These are phyloP conservation scores for Cyclotella atomus DNA, from an alignment of 108 stramenopile genomes.

Conservation along the genomic window DNA sequence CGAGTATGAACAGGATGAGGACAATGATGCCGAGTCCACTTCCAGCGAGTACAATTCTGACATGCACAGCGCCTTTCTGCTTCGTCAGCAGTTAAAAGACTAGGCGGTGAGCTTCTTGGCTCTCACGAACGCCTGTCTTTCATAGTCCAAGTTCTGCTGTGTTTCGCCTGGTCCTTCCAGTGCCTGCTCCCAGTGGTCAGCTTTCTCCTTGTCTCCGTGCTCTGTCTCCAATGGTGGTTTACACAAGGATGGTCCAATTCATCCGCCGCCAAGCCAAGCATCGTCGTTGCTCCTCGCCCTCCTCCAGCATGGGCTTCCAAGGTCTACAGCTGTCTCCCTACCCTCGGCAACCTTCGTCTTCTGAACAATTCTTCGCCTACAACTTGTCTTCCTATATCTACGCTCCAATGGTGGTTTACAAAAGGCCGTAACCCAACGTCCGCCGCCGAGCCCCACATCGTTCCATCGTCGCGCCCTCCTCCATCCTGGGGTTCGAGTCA, in stretches of 20 bases:
- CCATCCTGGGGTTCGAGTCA: neutral
- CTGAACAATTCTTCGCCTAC: no score
- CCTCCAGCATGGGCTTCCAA: neutral
- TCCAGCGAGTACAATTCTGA: neutral
- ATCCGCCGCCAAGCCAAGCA: neutral
- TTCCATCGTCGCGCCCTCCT: neutral
- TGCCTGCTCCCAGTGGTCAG: neutral
- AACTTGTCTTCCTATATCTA: no score
- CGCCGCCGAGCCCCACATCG: neutral
- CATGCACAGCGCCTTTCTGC: neutral
- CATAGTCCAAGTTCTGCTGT: slow-evolving; percentile 4
- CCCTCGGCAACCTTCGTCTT: no score
- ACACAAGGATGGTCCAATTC: neutral
- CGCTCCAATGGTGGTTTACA: neutral
- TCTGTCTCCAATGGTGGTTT: slow-evolving; percentile 1
- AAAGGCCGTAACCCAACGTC: neutral
- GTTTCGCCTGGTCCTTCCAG: neutral
- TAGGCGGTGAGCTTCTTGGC: slow-evolving; percentile 8
- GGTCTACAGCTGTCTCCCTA: no score
- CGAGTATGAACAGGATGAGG: neutral
- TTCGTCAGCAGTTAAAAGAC: neutral
- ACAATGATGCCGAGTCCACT: neutral
- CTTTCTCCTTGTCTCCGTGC: neutral
- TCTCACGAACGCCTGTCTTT: neutral
- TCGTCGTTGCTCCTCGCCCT: neutral